A percentile compares a stretch with the other conserved stretches of the same genome.
These are phyloP conservation scores for Hypoxylon sp. DNA, from an alignment of 2,329 filamentous ascomycete species.

Conservation along the genomic window DNA sequence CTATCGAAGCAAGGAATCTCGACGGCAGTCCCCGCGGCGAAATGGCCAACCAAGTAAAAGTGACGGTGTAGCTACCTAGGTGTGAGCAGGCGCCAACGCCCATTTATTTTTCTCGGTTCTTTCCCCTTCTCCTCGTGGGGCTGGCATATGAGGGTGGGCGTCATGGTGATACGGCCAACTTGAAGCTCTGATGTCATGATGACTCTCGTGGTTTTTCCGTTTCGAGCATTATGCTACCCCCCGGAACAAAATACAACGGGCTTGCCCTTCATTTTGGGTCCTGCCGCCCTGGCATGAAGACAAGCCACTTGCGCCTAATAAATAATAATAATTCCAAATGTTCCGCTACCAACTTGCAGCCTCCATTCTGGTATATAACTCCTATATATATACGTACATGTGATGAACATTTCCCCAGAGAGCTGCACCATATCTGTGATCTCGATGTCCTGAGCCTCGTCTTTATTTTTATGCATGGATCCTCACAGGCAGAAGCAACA, in stretches of 20 bases:
- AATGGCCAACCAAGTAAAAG: not conserved
- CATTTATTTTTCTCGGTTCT: too few relatives aligned
- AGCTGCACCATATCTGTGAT: not conserved
- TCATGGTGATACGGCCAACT: conserved; percentile 32
- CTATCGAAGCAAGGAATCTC: not conserved
- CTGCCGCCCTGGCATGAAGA: not conserved
- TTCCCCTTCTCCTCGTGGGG: not conserved
- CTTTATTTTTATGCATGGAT: conserved; percentile 30
- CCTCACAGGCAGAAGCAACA: conserved; percentile 12
- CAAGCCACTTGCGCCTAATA: not conserved
- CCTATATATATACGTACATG: not conserved
- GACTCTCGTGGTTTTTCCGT: conserved; percentile 14
- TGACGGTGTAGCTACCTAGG: too few relatives aligned
- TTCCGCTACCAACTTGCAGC: not conserved
- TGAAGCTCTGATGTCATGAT: conserved; percentile 39
- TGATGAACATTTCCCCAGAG: not conserved
- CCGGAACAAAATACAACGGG: not conserved
- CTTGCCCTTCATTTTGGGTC: not conserved
- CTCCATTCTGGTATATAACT: not conserved
- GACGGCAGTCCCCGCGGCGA: not conserved
- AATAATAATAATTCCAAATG: conserved; percentile 1
- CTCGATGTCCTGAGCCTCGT: not conserved
- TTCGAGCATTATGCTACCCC: conserved; percentile 2
- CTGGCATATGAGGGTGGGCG: conserved; percentile 1
- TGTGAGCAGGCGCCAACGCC: too few relatives aligned